These are phyloP conservation scores for Ligustrum vulgare DNA, from an alignment of 257 asterid species.

Conservation along the genomic window DNA sequence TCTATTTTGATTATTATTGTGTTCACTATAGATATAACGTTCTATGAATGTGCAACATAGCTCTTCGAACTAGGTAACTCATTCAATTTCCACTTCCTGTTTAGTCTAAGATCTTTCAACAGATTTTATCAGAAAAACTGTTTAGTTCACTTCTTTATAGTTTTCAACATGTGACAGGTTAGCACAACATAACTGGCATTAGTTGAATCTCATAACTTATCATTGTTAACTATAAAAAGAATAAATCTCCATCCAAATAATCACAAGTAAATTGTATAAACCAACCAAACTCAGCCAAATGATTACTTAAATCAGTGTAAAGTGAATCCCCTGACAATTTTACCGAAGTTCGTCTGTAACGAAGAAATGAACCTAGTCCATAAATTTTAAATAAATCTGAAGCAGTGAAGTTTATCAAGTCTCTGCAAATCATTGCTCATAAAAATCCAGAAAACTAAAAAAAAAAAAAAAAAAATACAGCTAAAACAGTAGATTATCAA, in stretches of 20 bases:
- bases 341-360: neutral
- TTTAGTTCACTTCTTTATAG: neutral
- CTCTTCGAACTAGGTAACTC: neutral
- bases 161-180: neutral
- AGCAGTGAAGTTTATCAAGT: neutral
- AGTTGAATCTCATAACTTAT: neutral
- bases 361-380: neutral
- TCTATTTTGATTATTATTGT: neutral
- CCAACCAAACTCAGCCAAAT: neutral
- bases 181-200: neutral
- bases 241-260: neutral
- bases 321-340: neutral
- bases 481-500: neutral
- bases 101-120: neutral
- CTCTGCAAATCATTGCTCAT: neutral
- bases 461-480: neutral
- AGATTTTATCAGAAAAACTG: neutral
- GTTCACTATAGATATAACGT: neutral
- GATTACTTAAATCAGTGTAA: neutral
- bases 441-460: neutral
- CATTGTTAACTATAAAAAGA: neutral
- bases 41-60: neutral
- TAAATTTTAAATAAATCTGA: too few relatives aligned
- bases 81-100: neutral
- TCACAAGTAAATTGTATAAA: neutral